Evolutionary conservation across 1,139 yeast genomes (phyloP), one percentile per base, ranked within the genome.

Genomic region (Hansenula sp.): DNA sequence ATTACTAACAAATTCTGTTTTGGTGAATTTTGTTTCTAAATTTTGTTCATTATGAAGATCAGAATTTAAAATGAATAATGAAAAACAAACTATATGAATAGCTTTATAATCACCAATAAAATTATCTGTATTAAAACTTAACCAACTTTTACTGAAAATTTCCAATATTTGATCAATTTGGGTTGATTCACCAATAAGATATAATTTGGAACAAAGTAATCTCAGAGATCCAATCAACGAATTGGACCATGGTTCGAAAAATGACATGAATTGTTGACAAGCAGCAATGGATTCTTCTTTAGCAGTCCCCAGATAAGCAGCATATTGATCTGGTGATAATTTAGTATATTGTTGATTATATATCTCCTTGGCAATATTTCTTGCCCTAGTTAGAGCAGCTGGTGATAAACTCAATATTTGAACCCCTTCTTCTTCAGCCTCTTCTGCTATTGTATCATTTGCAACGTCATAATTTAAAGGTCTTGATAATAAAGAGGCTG

Each of bases 171-270:
- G 71, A 61, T 87, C 96, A 44, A 88, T 76, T 53, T 83, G 87
- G 52, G 85, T 94, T 2, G 94, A 79, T 59, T 88, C 96, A 3
- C 95, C 96, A 53, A 79, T 80, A 53, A 88, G 69, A 58, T 82
- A 84, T 22, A 88, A 59, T 48, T 71, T 75, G 24, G 76, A 70
- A 50, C 95, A 86, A 34, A 88, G 64, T 39, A 62, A 62, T 31
- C 92, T 65, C 16, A 88, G 68, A 1, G 89, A 68, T 5, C 62
- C 64, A 44, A 85, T 61, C 35, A 82, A 58, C 44, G 73, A 73
- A 8, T 41, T 31, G 20, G 66, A 61, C 47, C 63, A 52, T 12
- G 63, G 61, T 22, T 44, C 40, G 32, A 56, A 51, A 18, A 52
- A 42, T 12, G 30, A 51, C 58, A 59, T 58, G 51, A 55, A 63